Evolutionary conservation across 2,329 filamentous ascomycete species (phyloP).

Genomic region (Verticillium tricorpus): DNA sequence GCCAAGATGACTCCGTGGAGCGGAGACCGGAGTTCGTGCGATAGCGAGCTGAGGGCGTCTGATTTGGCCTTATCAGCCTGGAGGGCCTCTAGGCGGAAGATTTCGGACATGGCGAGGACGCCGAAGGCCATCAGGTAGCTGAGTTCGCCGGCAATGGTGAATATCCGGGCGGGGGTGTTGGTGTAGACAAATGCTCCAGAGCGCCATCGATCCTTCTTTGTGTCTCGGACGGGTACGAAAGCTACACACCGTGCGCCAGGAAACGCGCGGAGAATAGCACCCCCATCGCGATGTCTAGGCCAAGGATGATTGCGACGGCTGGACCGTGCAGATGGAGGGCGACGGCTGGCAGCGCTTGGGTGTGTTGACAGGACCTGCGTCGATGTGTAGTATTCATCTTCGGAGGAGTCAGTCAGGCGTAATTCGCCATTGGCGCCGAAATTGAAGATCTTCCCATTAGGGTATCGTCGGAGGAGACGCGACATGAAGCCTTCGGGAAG

Average conservation of each 20-base stretch:
- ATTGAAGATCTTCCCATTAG: conserved; percentile 42
- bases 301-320: conserved; percentile 3
- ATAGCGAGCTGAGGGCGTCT: conserved; percentile 52
- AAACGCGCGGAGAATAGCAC: conserved; percentile 30
- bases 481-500: conserved; percentile 34
- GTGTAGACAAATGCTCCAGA: conserved; percentile 36
- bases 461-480: conserved; percentile 38
- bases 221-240: conserved; percentile 31
- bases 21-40: conserved; percentile 52
- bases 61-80: conserved; percentile 39
- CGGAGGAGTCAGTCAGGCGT: conserved; percentile 22
- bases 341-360: not conserved
- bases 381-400: conserved; percentile 3
- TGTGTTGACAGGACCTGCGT: conserved; percentile 1
- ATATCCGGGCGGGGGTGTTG: conserved; percentile 21
- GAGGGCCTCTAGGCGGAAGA: conserved; percentile 36
- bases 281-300: conserved; percentile 20
- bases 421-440: conserved; percentile 33
- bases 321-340: not conserved
- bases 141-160: conserved; percentile 17
- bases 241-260: conserved; percentile 30
- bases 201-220: conserved; percentile 28
- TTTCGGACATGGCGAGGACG: conserved; percentile 51
- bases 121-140: conserved; percentile 41
- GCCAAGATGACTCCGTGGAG: conserved; percentile 53